Evolutionary conservation across 2,329 filamentous ascomycete genomes (phyloP), one percentile per base, ranked within the genome.

Genomic region (Aspergillus intermedius): DNA sequence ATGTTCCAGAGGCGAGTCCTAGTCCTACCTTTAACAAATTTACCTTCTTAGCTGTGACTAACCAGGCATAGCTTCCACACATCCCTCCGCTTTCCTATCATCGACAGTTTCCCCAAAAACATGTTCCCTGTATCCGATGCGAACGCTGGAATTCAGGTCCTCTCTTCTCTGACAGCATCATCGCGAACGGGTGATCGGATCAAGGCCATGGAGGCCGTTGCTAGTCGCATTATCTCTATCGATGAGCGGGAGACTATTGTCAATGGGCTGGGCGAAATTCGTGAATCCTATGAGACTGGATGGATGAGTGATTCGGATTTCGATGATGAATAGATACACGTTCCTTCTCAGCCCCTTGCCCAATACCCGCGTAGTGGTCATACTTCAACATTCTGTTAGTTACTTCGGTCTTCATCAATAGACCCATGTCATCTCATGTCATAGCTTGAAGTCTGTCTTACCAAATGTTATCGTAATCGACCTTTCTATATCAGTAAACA

Each of bases 241-340:
- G 88, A 94, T 51, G 91, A 97, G 61, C 79, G 91, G 39, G 93
- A 98, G 69, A 76, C 77, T 2, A 74, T 97, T n/a, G 81, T 82
- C 42, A 93, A 95, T 62, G 83, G 86, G 10, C 74, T 98, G 35
- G 83, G 86, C 21, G 85, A 87, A 51, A 83, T 97, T 60, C 85
- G 86, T 1, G 91, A 95, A 61, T 87, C 87, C 51, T 97, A 96
- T 65, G 83, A 88, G 57, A 88, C 93, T 52, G 89, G 89, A 1
- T 95, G 88, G 87, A 83, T 82, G 10, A 89, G 86, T 60, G 88
- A 83, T 46, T 69, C 65, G 17, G 73, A 74, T 28, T 67, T 66
- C 40, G 70, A 68, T 13, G 68, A 73, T 51, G 72, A 74, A 53
- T 71, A 56, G 48, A 19, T 19, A 3, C 17, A 19, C 17, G 17